phyloP scores from a whole-genome alignment of 2,329 filamentous ascomycete genomes.

The Aspergillus floridensis region DNA sequence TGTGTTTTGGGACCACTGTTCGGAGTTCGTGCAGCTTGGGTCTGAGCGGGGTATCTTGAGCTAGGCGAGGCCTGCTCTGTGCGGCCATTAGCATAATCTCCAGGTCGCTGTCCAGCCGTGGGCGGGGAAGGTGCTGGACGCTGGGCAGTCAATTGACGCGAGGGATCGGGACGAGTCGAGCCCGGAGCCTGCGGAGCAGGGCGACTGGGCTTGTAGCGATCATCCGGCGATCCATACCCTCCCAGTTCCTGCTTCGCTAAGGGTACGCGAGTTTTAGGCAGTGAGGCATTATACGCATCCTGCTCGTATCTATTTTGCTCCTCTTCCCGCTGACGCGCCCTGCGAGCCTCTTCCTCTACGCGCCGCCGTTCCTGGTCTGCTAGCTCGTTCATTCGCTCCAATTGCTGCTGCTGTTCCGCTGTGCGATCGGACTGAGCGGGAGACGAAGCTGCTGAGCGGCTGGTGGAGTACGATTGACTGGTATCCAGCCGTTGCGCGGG shows the following conservation, averaged over 20 bases:
- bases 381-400: constrained; percentile 54
- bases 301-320: constrained; percentile 72
- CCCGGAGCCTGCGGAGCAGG: constrained; percentile 77
- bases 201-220: constrained; percentile 78
- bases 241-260: constrained; percentile 88
- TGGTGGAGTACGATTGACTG: constrained; percentile 37
- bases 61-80: constrained; percentile 25
- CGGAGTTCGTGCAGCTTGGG: constrained; percentile 44
- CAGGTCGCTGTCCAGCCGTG: constrained; percentile 35
- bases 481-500: constrained; percentile 46
- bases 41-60: constrained; percentile 29
- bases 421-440: constrained; percentile 41
- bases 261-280: constrained; percentile 77
- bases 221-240: constrained; percentile 56
- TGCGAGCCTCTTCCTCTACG: constrained; percentile 55
- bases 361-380: constrained; percentile 53
- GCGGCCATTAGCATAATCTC: constrained; percentile 28
- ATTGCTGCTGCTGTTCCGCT: constrained; percentile 40
- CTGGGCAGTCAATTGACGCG: constrained; percentile 65
- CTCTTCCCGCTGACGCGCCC: constrained; percentile 41
- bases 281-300: constrained; percentile 83
- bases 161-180: constrained; percentile 50
- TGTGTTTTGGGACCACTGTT: constrained; percentile 46
- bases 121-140: constrained; percentile 77
- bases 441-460: constrained; percentile 34